Percentiles rank a stretch among this genome's conserved stretches.
phyloP scores from a whole-genome alignment of 164 flowering plant genomes.

The Vitis riparia region DNA sequence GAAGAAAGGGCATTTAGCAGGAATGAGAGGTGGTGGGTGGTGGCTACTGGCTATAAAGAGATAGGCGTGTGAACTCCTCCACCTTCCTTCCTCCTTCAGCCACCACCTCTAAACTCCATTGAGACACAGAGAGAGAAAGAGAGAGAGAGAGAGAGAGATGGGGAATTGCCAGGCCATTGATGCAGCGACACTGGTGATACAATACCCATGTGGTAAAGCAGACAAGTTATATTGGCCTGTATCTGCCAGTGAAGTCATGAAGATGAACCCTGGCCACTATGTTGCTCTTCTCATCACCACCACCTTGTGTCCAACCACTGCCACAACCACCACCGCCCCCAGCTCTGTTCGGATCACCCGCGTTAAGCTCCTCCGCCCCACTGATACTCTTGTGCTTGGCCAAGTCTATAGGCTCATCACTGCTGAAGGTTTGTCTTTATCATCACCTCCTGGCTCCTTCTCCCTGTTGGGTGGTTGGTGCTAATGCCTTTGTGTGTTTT shows the following conservation, averaged over 20 bases:
- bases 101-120: background rate
- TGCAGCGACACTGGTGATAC: constrained; percentile 66
- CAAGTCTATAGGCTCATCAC: constrained; percentile 83
- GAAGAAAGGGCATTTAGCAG: too few relatives aligned
- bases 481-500: constrained; percentile 3
- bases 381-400: constrained; percentile 77
- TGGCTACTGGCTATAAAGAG: constrained; percentile 26
- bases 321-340: constrained; percentile 7
- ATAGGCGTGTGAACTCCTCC: background rate
- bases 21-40: constrained; percentile 6
- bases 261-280: constrained; percentile 76
- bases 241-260: constrained; percentile 73
- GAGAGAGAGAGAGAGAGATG: constrained; percentile 42
- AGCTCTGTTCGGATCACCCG: constrained; percentile 50
- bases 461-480: background rate
- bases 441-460: background rate
- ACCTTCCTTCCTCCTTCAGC: background rate
- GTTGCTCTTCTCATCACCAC: constrained; percentile 86
- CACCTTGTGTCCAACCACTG: constrained; percentile 31
- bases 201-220: constrained; percentile 69
- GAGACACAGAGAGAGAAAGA: constrained; percentile 3
- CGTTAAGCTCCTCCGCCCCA: constrained; percentile 79
- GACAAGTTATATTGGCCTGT: constrained; percentile 73
- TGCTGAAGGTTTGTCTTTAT: constrained; percentile 56
- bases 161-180: constrained; percentile 95